Evolutionary conservation across 225 moss, liverwort and hornwort genomes (phyloP).

Genomic region (Rhytidiadelphus loreus): DNA sequence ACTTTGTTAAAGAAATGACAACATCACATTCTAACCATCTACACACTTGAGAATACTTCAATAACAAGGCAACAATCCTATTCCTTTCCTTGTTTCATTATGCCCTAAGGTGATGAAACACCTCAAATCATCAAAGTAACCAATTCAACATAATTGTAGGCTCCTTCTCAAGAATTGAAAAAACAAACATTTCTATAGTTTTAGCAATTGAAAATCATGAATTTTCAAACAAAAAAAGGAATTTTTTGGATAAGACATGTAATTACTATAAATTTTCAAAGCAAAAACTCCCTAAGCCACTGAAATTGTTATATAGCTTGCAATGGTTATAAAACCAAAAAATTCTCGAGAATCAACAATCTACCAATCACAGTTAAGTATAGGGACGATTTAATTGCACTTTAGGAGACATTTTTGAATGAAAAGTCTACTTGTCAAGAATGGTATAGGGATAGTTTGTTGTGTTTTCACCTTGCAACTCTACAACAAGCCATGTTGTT

Average conservation of each 20-base stretch:
- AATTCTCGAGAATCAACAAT: not conserved
- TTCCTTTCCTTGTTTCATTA: not conserved
- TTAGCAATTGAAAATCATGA: not conserved
- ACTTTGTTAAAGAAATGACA: not conserved
- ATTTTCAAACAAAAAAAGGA: too few species aligned
- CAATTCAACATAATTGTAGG: not conserved
- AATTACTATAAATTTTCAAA: not conserved
- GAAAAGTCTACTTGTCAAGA: not conserved
- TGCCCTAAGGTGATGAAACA: not conserved
- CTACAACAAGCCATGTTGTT: too few species aligned
- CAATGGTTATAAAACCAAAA: accelerated
- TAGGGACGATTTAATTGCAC: accelerated
- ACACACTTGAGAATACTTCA: not conserved
- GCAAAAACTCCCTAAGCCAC: not conserved
- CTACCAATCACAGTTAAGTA: not conserved
- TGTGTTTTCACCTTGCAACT: too few species aligned
- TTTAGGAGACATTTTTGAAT: not conserved
- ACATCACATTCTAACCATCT: not conserved
- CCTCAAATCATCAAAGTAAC: not conserved
- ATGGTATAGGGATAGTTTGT: accelerated
- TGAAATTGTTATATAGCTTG: accelerated
- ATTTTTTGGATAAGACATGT: not conserved
- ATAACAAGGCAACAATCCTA: not conserved
- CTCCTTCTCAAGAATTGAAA: not conserved
- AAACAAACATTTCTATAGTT: not conserved